Percentiles rank a stretch among this genome's conserved stretches.
These are phyloP conservation scores for Chaetomiaceae sp. DNA, from an alignment of 2,329 filamentous ascomycete species.

Conservation along the genomic window DNA sequence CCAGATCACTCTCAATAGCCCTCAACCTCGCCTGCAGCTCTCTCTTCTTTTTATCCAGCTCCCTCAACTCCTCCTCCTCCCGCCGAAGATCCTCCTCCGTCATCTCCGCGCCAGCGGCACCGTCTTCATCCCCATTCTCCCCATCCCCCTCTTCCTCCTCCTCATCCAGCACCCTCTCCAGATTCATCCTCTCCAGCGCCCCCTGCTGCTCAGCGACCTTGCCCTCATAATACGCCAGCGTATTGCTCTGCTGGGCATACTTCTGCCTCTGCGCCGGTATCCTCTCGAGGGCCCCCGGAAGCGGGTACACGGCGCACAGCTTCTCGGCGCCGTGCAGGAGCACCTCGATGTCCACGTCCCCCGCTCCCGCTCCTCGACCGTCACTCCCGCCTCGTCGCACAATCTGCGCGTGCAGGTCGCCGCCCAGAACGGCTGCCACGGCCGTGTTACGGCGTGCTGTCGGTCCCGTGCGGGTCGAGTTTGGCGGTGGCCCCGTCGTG, in stretches of 20 bases:
- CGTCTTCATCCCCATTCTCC: constrained; percentile 42
- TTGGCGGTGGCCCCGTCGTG: constrained; percentile 50
- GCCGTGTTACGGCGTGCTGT: constrained; percentile 64
- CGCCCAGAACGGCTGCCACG: constrained; percentile 83
- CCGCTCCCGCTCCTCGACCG: constrained; percentile 39
- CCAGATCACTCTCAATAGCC: constrained; percentile 54
- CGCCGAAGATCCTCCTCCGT: constrained; percentile 65
- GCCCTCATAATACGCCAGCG: constrained; percentile 74
- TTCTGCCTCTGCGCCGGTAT: constrained; percentile 69
- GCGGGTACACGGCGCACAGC: constrained; percentile 80
- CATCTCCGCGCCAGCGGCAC: constrained; percentile 41
- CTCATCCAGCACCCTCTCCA: constrained; percentile 52
- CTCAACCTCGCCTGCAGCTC: constrained; percentile 51
- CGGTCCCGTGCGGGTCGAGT: constrained; percentile 46
- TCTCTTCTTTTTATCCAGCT: constrained; percentile 53
- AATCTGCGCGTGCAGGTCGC: constrained; percentile 80
- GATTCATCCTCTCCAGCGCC: constrained; percentile 69
- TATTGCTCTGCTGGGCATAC: constrained; percentile 66
- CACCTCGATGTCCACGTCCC: constrained; percentile 81
- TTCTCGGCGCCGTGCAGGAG: constrained; percentile 84
- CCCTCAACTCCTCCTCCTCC: constrained; percentile 63
- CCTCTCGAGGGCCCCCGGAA: constrained; percentile 71
- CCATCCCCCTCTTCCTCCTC: constrained; percentile 40
- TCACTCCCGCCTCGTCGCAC: constrained; percentile 50
- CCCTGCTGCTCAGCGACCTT: constrained; percentile 72